Evolutionary conservation across 139 green algal species (phyloP), one percentile per base, ranked within the genome.

Genomic region (Micractinium conductrix): DNA sequence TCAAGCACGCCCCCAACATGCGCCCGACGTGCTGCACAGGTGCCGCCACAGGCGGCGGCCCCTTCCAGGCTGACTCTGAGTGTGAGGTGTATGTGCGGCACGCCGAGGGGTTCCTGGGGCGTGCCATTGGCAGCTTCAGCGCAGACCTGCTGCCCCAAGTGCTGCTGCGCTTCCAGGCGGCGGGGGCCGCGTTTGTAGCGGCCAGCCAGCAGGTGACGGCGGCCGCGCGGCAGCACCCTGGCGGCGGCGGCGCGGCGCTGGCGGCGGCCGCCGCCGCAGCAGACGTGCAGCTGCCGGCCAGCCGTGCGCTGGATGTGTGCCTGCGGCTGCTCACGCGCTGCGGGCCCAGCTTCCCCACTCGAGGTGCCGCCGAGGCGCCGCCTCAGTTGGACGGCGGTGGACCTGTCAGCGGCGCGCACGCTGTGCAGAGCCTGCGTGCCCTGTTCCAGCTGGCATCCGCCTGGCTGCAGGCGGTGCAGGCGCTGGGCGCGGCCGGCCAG

Each of bases 311-410:
- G 43, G 81, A 86, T 4, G 28, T 75, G 14, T 63, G 44, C 44
- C 43, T 86, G 71, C 81, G 72, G 38, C 71, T 86, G 43, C 55
- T 81, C 38, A 67, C 74, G 4, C 81, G 81, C 33, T 81, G 81
- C 42, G 81, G 81, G 17, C 81, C 81, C 22, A 63, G 35, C 43
- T 72, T 86, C 14, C 81, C 81, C 19, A 33, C 38, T 0, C 67
- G 80, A 1, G 80, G 80, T 17, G 63, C 50, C 7, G 80, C 48
- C 5, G 67, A 79, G 7, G n/a, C 14, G 43, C n/a, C n/a, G n/a
- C n/a, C n/a, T n/a, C n/a, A n/a, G n/a, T n/a, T n/a, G n/a, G n/a
- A 17, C 33, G n/a, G 42, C 67, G 37, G 48, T 30, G 58, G 62
- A 33, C 65, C n/a, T 12, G 37, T 75, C 26, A 70, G 35, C 38